phyloP scores from a whole-genome alignment of 768 basidiomycete species.

The Dioszegia crocea region DNA sequence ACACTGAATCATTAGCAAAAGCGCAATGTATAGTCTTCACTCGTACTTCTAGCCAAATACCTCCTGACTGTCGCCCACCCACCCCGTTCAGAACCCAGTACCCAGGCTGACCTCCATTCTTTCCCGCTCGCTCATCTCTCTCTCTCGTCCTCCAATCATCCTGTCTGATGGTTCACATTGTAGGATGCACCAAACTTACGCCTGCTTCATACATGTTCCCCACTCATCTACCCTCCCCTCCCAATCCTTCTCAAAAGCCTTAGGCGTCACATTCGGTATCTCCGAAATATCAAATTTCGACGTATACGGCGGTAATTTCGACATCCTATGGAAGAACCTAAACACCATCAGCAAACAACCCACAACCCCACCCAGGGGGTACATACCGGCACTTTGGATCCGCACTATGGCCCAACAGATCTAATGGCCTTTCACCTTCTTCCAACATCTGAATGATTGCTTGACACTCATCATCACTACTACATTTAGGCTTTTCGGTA shows the following conservation, averaged over 20 bases:
- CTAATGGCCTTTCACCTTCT: slow-evolving; percentile 74
- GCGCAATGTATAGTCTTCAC: no score
- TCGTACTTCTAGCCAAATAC: no score
- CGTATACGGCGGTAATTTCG: slow-evolving; percentile 61
- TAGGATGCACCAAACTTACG: slow-evolving; percentile 58
- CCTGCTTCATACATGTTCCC: slow-evolving; percentile 81
- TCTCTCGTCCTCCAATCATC: no score
- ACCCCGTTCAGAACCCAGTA: no score
- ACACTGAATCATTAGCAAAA: no score
- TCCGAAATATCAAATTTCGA: slow-evolving; percentile 73
- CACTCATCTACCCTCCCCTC: slow-evolving; percentile 71
- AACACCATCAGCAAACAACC: neutral
- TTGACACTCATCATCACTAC: slow-evolving; percentile 68
- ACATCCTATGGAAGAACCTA: slow-evolving; percentile 52
- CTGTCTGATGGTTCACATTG: no score
- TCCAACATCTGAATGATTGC: slow-evolving; percentile 72
- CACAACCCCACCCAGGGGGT: neutral
- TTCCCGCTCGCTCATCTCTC: no score
- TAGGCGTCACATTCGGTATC: slow-evolving; percentile 76
- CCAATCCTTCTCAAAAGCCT: slow-evolving; percentile 65
- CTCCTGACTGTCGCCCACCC: no score
- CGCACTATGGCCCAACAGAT: slow-evolving; percentile 58
- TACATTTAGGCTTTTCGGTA: slow-evolving; percentile 70
- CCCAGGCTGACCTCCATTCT: no score
- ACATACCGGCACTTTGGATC: slow-evolving; percentile 85